A percentile compares a stretch with the other conserved stretches of the same genome.
These are phyloP conservation scores for Chrysanthemum seticuspe DNA, from an alignment of 129 eudicot species.

Conservation along the genomic window DNA sequence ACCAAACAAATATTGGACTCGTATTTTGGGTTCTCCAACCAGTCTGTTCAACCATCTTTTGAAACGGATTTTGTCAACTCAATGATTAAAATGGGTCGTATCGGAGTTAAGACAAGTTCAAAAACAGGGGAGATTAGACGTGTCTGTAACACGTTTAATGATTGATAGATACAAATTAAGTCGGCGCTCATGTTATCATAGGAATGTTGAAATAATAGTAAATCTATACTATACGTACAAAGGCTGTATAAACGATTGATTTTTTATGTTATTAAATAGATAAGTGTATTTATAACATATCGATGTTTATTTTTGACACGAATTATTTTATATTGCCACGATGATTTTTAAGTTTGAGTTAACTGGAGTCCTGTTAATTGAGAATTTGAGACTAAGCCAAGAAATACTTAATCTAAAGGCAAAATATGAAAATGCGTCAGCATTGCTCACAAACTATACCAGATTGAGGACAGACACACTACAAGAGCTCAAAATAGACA, in stretches of 20 bases:
- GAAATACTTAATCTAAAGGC: too few species aligned
- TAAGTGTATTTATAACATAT: too few species aligned
- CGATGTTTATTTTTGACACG: too few species aligned
- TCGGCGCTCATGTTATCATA: background rate
- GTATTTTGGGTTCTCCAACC: constrained; percentile 38
- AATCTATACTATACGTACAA: background rate
- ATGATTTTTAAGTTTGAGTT: too few species aligned
- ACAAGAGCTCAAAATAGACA: too few species aligned
- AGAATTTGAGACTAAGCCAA: too few species aligned
- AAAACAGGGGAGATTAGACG: constrained; percentile 71
- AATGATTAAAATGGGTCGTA: constrained; percentile 75
- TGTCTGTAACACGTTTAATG: constrained; percentile 51
- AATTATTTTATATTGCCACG: too few species aligned
- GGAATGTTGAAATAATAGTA: background rate
- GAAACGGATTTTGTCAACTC: constrained; percentile 59
- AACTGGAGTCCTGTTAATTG: too few species aligned
- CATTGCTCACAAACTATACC: too few species aligned
- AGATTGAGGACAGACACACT: too few species aligned
- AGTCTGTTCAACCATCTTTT: constrained; percentile 45
- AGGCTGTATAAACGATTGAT: background rate
- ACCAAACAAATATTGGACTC: constrained; percentile 53
- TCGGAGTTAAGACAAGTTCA: constrained; percentile 56
- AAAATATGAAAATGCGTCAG: too few species aligned
- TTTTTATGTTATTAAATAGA: too few species aligned
- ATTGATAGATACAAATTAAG: constrained; percentile 15